Base-by-base conservation (phyloP, 2,329 filamentous ascomycete genomes). In the Fusarium sp. region DNA sequence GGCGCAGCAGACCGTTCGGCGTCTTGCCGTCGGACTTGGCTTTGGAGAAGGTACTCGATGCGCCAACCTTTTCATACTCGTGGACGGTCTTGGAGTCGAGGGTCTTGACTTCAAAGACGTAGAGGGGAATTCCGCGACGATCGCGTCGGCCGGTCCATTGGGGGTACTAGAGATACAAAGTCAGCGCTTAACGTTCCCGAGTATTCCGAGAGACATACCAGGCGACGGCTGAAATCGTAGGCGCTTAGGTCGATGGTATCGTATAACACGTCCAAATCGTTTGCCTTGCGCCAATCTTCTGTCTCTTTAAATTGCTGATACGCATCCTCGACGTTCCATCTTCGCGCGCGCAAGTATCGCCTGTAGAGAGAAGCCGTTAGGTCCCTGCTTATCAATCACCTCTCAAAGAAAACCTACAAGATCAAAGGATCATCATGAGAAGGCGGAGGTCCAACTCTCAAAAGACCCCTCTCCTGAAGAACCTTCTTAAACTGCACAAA, bases 81-180 rank as follows among this genome's bases (percentile, higher is more conserved):
- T 90, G 84, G 75, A 98, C 91, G 38, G 92, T 92, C 84, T 97
- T 97, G 79, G 88, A 89, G 84, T 97, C 93, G 76, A 98, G 88
- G 65, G 93, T 90, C 68, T 89, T 89, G 80, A 98, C 94, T 82
- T 97, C 93, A 82, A 93, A 98, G 68, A 98, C 89, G 82, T 96
- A 98, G 75, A 98, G 88, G 12, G 95, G 95, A 70, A 97, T 97
- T 74, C 95, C 95, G 75, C 94, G 92, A 75, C 90, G 92, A 83
- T 98, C 95, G 75, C 95, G 90, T 73, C 94, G 92, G 61, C 95
- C 95, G 25, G 94, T 97, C 93, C 94, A 98, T 89, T 97, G 94
- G 29, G 95, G 94, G 79, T 97, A 97, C 92, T 95, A 77, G 15
- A 46, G 29, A n/a, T 14, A 39, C 44, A 42, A 4, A 15, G 61